Evolutionary conservation across 2,329 filamentous ascomycete species (phyloP), one percentile per base, ranked within the genome.

Genomic region (Xylariaceae sp.): DNA sequence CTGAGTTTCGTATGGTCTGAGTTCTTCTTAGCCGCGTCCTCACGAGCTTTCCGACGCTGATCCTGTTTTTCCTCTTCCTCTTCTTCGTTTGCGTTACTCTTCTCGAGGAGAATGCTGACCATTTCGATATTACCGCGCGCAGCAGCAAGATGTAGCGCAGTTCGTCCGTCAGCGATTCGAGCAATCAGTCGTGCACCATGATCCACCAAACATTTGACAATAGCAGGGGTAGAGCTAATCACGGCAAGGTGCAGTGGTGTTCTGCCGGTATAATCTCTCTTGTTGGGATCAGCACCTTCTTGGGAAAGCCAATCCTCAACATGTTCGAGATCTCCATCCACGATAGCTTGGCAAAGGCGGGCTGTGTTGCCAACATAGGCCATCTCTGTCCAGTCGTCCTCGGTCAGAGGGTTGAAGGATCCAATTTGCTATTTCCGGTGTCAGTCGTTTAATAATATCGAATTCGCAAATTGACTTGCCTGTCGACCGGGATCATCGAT

Each of bases 331-430:
- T 96, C 87, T 1, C 82, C 79, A 64, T 92, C 87, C 3, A 93
- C 85, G 55, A 96, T 96, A 1, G 90, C 91, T 68, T 92, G 88
- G 67, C 90, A 96, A 2, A 96, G 79, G 14, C 83, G 80, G 33
- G 85, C 86, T 1, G 90, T 93, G 63, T 92, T 90, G 9, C 91
- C 90, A 31, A 96, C 82, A 64, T 96, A 96, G 0, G 91, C 91
- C 91, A 96, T 95, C 63, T 93, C 90, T 0, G 91, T 95, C 90
- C 91, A 96, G 68, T 95, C 91, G 47, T 91, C 82, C 37, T 91
- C 87, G 0, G 89, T 93, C 33, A 94, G 80, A 0, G 91, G 92
- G 65, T 95, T 89, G 76, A 96, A 96, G 8, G 82, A 85, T 23
- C 83, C 83, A 46, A 85, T 85, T 71, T 83, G 76, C 69, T 69